phyloP scores from a whole-genome alignment of 1,139 yeast genomes.

The Candida sanyaensis region DNA sequence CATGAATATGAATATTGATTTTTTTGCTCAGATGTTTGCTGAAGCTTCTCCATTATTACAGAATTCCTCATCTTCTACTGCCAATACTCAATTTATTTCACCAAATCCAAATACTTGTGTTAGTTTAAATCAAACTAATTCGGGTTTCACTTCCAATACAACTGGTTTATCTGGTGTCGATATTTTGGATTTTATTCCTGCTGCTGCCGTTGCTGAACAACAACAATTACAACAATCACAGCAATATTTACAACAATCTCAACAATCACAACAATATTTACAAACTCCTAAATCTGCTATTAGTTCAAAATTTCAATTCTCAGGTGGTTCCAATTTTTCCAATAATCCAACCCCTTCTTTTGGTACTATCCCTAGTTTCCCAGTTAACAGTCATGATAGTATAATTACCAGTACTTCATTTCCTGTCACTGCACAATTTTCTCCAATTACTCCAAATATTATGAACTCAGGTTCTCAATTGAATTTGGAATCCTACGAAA shows the following conservation, averaged over 20 bases:
- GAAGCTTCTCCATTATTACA: conserved; percentile 9
- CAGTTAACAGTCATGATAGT: not conserved
- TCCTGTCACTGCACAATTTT: conserved; percentile 4
- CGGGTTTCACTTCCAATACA: not conserved
- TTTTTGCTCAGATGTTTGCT: conserved; percentile 4
- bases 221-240: not conserved
- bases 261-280: conserved; percentile 5
- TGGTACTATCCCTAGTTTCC: conserved; percentile 7
- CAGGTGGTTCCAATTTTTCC: conserved; percentile 8
- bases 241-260: not conserved
- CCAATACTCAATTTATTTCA: conserved; percentile 3
- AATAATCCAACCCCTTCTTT: conserved; percentile 10
- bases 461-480: not conserved
- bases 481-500: not conserved
- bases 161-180: conserved; percentile 4
- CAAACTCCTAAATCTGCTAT: conserved; percentile 12
- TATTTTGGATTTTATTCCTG: conserved; percentile 9
- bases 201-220: conserved; percentile 1
- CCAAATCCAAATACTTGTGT: conserved; percentile 8
- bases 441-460: conserved; percentile 14
- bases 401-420: not conserved
- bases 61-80: not conserved
- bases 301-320: conserved; percentile 10
- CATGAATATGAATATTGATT: conserved; percentile 7
- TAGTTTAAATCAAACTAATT: not conserved